Percentiles rank a stretch among this genome's conserved stretches.
phyloP scores from a whole-genome alignment of 2,329 filamentous ascomycete species.

The Exophiala xenobiotica region DNA sequence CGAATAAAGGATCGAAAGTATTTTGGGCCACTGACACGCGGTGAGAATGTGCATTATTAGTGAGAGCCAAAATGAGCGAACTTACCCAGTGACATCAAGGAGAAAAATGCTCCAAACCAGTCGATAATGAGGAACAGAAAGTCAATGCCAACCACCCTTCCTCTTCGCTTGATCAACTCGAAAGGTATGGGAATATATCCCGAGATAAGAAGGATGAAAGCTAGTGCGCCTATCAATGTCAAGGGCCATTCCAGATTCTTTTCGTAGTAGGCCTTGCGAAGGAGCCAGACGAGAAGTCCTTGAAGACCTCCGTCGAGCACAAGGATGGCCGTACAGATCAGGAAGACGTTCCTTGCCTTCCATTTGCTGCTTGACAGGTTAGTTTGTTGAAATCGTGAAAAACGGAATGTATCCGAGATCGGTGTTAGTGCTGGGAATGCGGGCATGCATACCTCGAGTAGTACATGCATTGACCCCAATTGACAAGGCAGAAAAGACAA shows the following conservation, averaged over 20 bases:
- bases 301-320: not conserved
- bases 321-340: not conserved
- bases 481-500: constrained; percentile 1
- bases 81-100: constrained; percentile 1
- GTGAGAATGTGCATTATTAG: not conserved
- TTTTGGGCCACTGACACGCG: not conserved
- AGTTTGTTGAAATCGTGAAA: not conserved
- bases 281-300: constrained; percentile 1
- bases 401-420: too few species aligned
- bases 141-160: constrained; percentile 1
- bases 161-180: not conserved
- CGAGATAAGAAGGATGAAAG: not conserved
- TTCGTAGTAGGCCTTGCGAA: not conserved
- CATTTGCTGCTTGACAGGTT: not conserved
- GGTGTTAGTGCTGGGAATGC: too few species aligned
- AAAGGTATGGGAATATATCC: constrained; percentile 1
- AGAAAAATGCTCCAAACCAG: constrained; percentile 1
- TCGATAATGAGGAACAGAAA: not conserved
- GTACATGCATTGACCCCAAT: constrained; percentile 2
- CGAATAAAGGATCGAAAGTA: constrained; percentile 1
- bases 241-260: not conserved
- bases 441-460: not conserved
- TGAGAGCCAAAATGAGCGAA: not conserved
- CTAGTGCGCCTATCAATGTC: not conserved
- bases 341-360: not conserved